phyloP scores from a whole-genome alignment of 306 rosid species.

The Sophora flavescens region DNA sequence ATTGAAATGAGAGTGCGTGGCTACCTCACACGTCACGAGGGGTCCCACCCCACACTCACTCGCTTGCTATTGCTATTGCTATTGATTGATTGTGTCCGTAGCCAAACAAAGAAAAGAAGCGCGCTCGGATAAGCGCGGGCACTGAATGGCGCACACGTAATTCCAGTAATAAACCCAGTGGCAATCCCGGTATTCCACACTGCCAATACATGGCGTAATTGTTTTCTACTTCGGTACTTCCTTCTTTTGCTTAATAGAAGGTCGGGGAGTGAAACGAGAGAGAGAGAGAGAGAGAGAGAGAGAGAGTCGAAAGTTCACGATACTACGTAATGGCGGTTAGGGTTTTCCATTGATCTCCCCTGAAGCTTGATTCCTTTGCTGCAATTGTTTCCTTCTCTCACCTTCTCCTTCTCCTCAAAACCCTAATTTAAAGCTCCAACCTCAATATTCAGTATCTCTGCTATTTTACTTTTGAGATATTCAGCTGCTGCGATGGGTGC shows the following conservation, averaged over 20 bases:
- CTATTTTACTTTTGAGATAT: slow-evolving; percentile 36
- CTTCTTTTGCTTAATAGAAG: slow-evolving; percentile 44
- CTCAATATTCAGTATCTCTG: slow-evolving; percentile 40
- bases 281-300: slow-evolving; percentile 43
- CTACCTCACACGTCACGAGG: background rate
- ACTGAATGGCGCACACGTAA: slow-evolving; percentile 44
- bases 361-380: slow-evolving; percentile 50
- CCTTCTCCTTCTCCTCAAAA: slow-evolving; percentile 46
- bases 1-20: no score
- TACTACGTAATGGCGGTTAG: slow-evolving; percentile 79
- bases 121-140: background rate
- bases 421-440: slow-evolving; percentile 65
- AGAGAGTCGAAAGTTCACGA: slow-evolving; percentile 45
- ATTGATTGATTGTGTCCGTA: no score
- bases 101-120: background rate
- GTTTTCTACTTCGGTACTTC: slow-evolving; percentile 52
- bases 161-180: slow-evolving; percentile 30
- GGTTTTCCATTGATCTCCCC: slow-evolving; percentile 67
- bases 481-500: slow-evolving; percentile 74
- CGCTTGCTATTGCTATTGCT: no score
- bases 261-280: slow-evolving; percentile 42
- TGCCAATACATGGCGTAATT: slow-evolving; percentile 31
- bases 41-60: background rate
- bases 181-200: slow-evolving; percentile 30
- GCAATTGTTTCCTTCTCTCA: slow-evolving; percentile 21